Evolutionary conservation across 2,329 filamentous ascomycete genomes (phyloP).

Genomic region (Blastomyces gilchristii): DNA sequence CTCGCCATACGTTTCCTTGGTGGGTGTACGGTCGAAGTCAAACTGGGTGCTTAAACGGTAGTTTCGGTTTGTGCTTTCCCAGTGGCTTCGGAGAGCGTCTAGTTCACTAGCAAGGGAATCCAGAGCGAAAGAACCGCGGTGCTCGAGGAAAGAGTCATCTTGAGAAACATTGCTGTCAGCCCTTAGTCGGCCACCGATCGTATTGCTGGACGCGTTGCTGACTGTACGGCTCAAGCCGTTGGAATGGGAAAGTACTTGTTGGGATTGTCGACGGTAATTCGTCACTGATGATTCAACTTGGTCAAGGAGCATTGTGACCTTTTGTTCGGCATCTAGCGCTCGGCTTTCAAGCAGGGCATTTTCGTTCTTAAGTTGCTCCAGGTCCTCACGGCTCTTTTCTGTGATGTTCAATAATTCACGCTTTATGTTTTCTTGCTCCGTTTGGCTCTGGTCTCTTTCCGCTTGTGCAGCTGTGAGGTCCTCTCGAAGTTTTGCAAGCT

Average conservation of each 20-base stretch:
- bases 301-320: conserved; percentile 84
- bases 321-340: conserved; percentile 80
- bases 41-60: conserved; percentile 85
- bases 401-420: conserved; percentile 48
- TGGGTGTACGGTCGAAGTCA: conserved; percentile 61
- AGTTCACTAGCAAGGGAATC: conserved; percentile 89
- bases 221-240: conserved; percentile 42
- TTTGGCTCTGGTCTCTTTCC: conserved; percentile 59
- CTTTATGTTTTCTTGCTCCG: conserved; percentile 44
- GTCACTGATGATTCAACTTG: conserved; percentile 91
- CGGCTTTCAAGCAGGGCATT: conserved; percentile 72
- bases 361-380: conserved; percentile 74
- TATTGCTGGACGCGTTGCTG: conserved; percentile 45
- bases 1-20: conserved; percentile 34
- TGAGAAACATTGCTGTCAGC: conserved; percentile 35
- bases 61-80: conserved; percentile 92
- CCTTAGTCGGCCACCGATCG: conserved; percentile 26
- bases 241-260: conserved; percentile 31
- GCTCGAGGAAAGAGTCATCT: conserved; percentile 38
- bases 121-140: conserved; percentile 56
- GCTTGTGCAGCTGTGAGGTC: conserved; percentile 56
- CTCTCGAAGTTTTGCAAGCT: conserved; percentile 57
- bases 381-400: conserved; percentile 52
- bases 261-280: conserved; percentile 74
- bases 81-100: conserved; percentile 79